Evolutionary conservation across 208 protist genomes (phyloP), one percentile per base, ranked within the genome.

Genomic region (Strigomonas galati): DNA sequence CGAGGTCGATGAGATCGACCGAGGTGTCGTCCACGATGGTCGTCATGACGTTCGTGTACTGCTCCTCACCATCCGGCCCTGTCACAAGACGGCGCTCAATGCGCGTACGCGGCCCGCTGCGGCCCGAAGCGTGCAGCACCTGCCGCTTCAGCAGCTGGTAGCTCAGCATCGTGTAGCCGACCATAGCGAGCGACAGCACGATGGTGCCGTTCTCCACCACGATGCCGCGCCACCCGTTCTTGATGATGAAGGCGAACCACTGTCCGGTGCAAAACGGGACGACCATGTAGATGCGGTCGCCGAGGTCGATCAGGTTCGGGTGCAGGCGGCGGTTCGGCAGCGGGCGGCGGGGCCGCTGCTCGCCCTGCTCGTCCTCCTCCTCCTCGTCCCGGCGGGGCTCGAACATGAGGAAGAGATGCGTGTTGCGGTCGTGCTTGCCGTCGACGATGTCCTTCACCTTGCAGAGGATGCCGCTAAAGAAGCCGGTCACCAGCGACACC

Each of bases 361-460:
- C 51, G 19, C 19, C 44, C 9, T 53, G 21, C 9, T 28, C 23
- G n/a, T 53, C 21, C 43, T 48, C 35, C 3, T 9, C 59, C 15
- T 66, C 46, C 28, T 27, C 57, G 56, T 44, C 21, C 26, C 62
- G 55, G 26, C 54, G 37, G 35, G 65, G 65, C 46, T 80, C 69
- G 26, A 78, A 69, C 31, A 80, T 44, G 21, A 35, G 57, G 31
- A 82, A 71, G 24, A 78, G 67, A 49, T 71, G 73, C 2, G 60
- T 75, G 35, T 74, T 64, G 43, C 70, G 72, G 57, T 64, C 70
- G 43, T 77, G 62, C 66, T 84, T 82, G 54, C 71, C 78, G 48
- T 94, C 89, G n/a, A 84, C 69, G 46, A 87, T 72, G 64, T 94
- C 89, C 74, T 88, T 91, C 59, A 85, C 74, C 68, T 92, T 94